A percentile compares a stretch with the other conserved stretches of the same genome.
Conservation (phyloP, 192 early-diverging fungal species). For the Umbelopsis sp. region DNA sequence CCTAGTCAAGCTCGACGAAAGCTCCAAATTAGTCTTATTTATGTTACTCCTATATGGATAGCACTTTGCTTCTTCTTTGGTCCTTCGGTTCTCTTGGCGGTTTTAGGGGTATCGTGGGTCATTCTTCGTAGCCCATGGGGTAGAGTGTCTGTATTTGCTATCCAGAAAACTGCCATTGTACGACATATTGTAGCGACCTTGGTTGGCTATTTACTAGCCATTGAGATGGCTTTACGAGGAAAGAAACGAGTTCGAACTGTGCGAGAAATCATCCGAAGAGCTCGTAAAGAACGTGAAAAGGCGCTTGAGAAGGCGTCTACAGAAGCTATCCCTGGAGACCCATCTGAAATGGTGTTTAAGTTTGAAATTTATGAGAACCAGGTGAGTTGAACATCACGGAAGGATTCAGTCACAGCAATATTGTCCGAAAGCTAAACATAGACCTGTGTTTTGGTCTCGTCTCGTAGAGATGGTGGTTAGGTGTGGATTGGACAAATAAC, state of each 20-base stretch:
- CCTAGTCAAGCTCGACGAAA: slow-evolving; percentile 21
- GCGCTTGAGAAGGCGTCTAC: not conserved
- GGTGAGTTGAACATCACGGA: slow-evolving; percentile 8
- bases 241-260: slow-evolving; percentile 1
- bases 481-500: slow-evolving; percentile 58
- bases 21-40: slow-evolving; percentile 20
- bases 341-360: slow-evolving; percentile 34
- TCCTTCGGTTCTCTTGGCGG: not conserved
- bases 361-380: slow-evolving; percentile 42
- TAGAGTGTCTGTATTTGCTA: slow-evolving; percentile 3
- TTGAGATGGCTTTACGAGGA: slow-evolving; percentile 10
- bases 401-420: not conserved
- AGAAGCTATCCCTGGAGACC: not conserved
- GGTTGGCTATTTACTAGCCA: not conserved
- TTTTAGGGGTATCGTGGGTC: slow-evolving; percentile 17
- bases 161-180: slow-evolving; percentile 9
- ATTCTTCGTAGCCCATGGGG: slow-evolving; percentile 24
- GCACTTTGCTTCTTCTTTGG: slow-evolving; percentile 14
- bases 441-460: too few relatives aligned
- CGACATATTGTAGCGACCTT: slow-evolving; percentile 11
- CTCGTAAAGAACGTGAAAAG: slow-evolving; percentile 21
- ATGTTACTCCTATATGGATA: slow-evolving; percentile 26
- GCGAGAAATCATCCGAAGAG: slow-evolving; percentile 17
- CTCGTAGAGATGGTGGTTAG: slow-evolving; percentile 57
- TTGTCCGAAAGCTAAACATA: not conserved